Base-by-base conservation (phyloP, 305 asterid genomes). In the Rubia peregrina region DNA sequence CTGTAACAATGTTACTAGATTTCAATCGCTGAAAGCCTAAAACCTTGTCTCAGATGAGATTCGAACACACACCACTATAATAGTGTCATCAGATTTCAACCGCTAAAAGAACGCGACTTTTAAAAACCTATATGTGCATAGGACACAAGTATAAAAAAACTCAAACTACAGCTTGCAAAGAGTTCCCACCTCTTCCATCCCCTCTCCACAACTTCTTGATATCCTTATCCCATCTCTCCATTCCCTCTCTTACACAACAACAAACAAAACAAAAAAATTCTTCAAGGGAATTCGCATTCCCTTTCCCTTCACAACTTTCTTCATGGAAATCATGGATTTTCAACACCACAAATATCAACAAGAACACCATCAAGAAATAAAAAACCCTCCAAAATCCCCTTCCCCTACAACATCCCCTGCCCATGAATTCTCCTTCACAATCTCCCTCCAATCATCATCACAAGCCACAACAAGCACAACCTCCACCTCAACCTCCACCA, bases 391-490 rank as follows among this genome's bases (percentile, higher is more conserved):
- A 0, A n/a, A 17, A 36, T 75, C 86, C 3, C 64, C 78, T 13
- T 81, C 93, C 9, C 36, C 85, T 38, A 72, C 91, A 13, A 82
- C 96, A 13, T 90, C 98, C 38, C 98, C 98, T 10, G 79, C 95
- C 59, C 98, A 84, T 76, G 98, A 92, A 64, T 92, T 92, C 83
- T 84, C 98, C 71, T 92, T 92, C 87, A 75, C 93, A 22, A 76
- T 81, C 77, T 86, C 98, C 71, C 88, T 93, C 78, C 85, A 78
- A 16, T 86, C 83, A 17, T 12, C 81, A 17, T 63, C 78, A 26
- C 22, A 55, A 71, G 68, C 55, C 71, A 16, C 64, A 14, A n/a
- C 61, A 17, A 75, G 70, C 17, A 74, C 56, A 13, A 72, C 10
- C 61, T 65, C 73, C 36, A 43, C 75, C 21, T 7, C 51, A 14